These are phyloP conservation scores for Trametes cinnabarina DNA, from an alignment of 768 basidiomycete genomes.

Conservation along the genomic window DNA sequence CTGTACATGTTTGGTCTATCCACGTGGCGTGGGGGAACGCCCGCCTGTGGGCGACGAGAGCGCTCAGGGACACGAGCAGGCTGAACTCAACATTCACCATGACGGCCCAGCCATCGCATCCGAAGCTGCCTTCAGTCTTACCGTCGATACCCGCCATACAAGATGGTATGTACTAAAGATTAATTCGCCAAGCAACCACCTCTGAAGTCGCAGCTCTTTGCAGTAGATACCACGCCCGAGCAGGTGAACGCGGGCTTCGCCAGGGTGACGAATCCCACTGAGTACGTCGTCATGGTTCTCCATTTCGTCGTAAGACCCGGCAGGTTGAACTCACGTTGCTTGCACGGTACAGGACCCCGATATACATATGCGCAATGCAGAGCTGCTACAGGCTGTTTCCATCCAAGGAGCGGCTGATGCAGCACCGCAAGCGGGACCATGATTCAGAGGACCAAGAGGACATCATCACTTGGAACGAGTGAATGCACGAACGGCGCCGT, in stretches of 20 bases:
- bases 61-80: too few relatives aligned
- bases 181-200: too few relatives aligned
- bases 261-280: slow-evolving; percentile 60
- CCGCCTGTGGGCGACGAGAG: not conserved
- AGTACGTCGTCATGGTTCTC: slow-evolving; percentile 43
- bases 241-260: slow-evolving; percentile 53
- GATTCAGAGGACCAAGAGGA: slow-evolving; percentile 48
- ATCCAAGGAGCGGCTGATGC: slow-evolving; percentile 62
- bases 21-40: not conserved
- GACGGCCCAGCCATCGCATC: slow-evolving; percentile 21
- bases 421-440: slow-evolving; percentile 75
- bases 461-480: slow-evolving; percentile 76
- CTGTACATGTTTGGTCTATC: too few relatives aligned
- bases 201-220: not conserved
- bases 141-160: slow-evolving; percentile 48
- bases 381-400: slow-evolving; percentile 75
- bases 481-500: not conserved
- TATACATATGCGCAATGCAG: slow-evolving; percentile 75
- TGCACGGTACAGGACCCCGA: slow-evolving; percentile 55
- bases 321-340: too few relatives aligned
- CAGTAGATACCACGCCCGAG: slow-evolving; percentile 54
- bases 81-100: not conserved
- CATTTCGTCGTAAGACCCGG: not conserved
- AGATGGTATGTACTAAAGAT: slow-evolving; percentile 48
- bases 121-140: slow-evolving; percentile 47